A percentile compares a stretch with the other conserved stretches of the same genome.
phyloP scores from a whole-genome alignment of 768 basidiomycete species.

The Mycena chlorophos region DNA sequence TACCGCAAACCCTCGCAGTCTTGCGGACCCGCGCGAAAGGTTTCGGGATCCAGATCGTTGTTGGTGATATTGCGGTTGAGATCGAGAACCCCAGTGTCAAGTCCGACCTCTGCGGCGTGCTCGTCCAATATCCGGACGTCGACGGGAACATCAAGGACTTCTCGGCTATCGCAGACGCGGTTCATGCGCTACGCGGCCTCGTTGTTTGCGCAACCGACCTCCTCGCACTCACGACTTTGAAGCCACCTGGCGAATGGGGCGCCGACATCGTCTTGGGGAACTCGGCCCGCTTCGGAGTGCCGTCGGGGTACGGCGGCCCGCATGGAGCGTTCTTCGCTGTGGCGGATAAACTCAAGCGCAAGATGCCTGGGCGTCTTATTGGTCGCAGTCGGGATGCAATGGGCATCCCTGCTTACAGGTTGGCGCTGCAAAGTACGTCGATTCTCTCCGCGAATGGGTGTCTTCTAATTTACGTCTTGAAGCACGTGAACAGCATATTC shows the following conservation, averaged over 20 bases:
- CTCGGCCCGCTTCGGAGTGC: constrained; percentile 95
- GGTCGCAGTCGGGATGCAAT: constrained; percentile 84
- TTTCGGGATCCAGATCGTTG: constrained; percentile 81
- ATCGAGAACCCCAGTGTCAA: constrained; percentile 54
- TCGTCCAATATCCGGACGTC: constrained; percentile 94
- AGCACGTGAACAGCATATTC: constrained; percentile 97
- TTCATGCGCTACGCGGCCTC: constrained; percentile 77
- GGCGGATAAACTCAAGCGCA: constrained; percentile 87
- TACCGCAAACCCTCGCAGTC: constrained; percentile 89
- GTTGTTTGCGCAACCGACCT: constrained; percentile 90
- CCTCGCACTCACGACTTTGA: constrained; percentile 87
- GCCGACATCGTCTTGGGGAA: constrained; percentile 95
- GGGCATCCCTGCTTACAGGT: constrained; percentile 85
- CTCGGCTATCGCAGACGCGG: constrained; percentile 56
- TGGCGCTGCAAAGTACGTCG: constrained; percentile 84
- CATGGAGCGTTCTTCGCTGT: constrained; percentile 98
- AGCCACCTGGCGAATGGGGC: constrained; percentile 98
- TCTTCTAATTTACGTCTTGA: neutral
- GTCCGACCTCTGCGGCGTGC: constrained; percentile 76
- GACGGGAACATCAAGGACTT: constrained; percentile 83
- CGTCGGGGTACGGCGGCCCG: constrained; percentile 95
- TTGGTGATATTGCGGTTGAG: constrained; percentile 58
- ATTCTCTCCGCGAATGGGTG: neutral
- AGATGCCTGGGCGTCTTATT: constrained; percentile 98
- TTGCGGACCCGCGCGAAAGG: constrained; percentile 89